These are phyloP conservation scores for Brassica hybrid DNA, from an alignment of 441 rosid genomes.

Conservation along the genomic window DNA sequence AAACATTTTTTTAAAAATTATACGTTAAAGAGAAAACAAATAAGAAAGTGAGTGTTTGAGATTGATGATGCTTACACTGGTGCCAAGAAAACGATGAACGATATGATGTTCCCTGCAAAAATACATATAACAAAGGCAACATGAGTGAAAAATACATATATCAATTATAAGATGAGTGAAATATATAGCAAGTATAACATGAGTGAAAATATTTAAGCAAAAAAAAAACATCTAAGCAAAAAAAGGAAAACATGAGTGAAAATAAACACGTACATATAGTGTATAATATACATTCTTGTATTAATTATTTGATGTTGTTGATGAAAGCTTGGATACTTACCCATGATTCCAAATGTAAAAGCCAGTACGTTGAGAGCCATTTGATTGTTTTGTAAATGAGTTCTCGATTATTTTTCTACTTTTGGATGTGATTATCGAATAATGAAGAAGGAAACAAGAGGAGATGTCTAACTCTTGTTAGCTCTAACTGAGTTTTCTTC, in stretches of 20 bases:
- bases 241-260: background rate
- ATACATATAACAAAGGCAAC: background rate
- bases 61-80: constrained; percentile 56
- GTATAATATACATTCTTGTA: background rate
- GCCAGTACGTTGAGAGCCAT: constrained; percentile 45
- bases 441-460: constrained; percentile 11
- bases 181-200: background rate
- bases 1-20: background rate
- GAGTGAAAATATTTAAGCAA: background rate
- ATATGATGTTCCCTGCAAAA: constrained; percentile 57
- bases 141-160: background rate
- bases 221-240: background rate
- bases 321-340: constrained; percentile 39
- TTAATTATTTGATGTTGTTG: background rate
- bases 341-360: constrained; percentile 63
- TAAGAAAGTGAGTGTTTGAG: background rate
- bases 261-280: background rate
- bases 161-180: background rate
- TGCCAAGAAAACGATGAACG: constrained; percentile 62
- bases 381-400: background rate
- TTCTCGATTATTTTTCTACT: constrained; percentile 1
- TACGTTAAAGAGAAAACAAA: background rate
- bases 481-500: constrained; percentile 27
- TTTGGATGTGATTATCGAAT: background rate
- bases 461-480: constrained; percentile 17